Evolutionary conservation across 495 filamentous ascomycete genomes (phyloP), one percentile per base, ranked within the genome.

Genomic region (Xylaria castorea): DNA sequence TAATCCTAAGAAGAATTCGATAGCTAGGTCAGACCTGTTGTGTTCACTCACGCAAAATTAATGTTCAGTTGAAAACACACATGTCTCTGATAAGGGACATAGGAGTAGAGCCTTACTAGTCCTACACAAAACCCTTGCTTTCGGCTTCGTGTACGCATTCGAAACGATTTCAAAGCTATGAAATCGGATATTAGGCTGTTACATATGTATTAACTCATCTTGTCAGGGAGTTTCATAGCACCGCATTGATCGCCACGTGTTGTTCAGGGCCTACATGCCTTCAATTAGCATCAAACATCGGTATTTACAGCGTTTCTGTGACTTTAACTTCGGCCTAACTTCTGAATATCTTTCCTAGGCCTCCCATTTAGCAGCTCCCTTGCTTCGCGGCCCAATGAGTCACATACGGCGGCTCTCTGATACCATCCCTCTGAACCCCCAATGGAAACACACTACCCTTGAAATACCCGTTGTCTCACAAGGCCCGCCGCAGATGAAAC

Each of bases 401-500:
- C n/a, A 25, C 38, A 6, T 20, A 9, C 0, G 16, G 16, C 34
- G 34, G 34, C 58, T 63, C n/a, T 44, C 42, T 64, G 61, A 64
- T 44, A 44, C 61, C 36, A 64, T 64, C 61, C 61, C 61, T 64
- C 11, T 61, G 57, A 32, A 20, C 27, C 18, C 53, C 5, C 22
- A 57, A 57, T 32, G 34, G 32, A 22, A 38, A 25, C 32, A 38
- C 25, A n/a, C 22, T 27, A 34, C 16, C 58, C 30, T 34, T 38
- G 61, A 44, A 44, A 44, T 63, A 25, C 34, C 61, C 61, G 38
- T 30, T 30, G 61, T 64, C 38, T 64, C 61, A 64, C 61, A 42
- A 64, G 38, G n/a, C 38, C 61, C 61, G 36, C 61, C 22, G 22
- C 25, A 18, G 38, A 30, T 11, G 14, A 63, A 18, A n/a, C 27